Percentiles rank a stretch among this genome's conserved stretches.
These are phyloP conservation scores for Yarrowia deformans DNA, from an alignment of 805 yeast species.

Conservation along the genomic window DNA sequence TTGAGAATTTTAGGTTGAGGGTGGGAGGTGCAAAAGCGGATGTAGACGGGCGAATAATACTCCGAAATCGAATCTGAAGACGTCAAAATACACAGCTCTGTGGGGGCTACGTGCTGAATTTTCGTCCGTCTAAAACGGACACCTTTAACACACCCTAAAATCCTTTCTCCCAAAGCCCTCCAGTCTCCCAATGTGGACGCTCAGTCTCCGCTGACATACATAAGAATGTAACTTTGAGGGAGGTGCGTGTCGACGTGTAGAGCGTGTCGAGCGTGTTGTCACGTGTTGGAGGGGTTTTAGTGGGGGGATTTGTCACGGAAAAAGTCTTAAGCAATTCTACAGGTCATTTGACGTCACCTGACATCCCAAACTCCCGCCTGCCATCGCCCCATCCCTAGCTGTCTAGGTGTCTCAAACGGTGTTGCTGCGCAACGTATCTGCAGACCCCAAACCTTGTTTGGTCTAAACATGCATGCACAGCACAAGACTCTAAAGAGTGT, in stretches of 20 bases:
- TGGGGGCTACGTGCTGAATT: too few relatives aligned
- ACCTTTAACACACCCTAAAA: too few relatives aligned
- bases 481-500: not conserved
- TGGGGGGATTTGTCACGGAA: not conserved
- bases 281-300: not conserved
- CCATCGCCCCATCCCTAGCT: not conserved
- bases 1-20: not conserved
- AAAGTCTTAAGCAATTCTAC: not conserved
- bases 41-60: not conserved
- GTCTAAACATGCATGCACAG: conserved; percentile 29
- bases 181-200: too few relatives aligned
- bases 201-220: not conserved
- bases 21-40: not conserved
- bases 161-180: not conserved
- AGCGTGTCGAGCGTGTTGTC: not conserved
- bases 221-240: conserved; percentile 36
- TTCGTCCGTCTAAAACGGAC: too few relatives aligned
- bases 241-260: conserved; percentile 33
- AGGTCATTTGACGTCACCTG: not conserved
- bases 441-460: conserved; percentile 1
- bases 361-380: not conserved
- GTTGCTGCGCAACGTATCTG: conserved; percentile 31
- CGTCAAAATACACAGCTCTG: too few relatives aligned
- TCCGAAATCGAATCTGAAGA: too few relatives aligned
- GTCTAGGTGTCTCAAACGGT: conserved; percentile 8